Percentiles rank a stretch among this genome's conserved stretches.
Conservation (phyloP, 305 asterid genomes). For the Ajuga reptans region DNA sequence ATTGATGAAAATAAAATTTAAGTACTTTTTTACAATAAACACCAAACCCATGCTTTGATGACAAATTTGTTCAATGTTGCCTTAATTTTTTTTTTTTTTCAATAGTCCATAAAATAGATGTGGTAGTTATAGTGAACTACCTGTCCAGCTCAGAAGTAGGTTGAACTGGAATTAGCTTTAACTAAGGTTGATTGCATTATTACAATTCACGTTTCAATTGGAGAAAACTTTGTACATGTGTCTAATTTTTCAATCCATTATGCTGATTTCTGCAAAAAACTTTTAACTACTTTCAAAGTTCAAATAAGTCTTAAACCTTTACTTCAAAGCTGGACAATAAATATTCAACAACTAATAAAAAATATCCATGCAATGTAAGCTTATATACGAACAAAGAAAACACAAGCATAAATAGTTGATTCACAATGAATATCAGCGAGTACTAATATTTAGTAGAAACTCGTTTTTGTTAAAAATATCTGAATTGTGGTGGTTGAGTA, state of each 20-base stretch:
- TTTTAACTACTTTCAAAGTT: not conserved
- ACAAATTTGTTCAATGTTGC: not conserved
- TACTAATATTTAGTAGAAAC: too few species aligned
- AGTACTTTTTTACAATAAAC: too few species aligned
- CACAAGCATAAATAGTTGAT: too few species aligned
- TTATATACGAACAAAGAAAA: too few species aligned
- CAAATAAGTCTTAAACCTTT: not conserved
- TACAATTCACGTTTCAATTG: not conserved
- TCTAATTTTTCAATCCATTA: not conserved
- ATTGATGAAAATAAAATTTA: too few species aligned
- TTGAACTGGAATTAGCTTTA: not conserved
- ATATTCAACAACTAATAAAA: conserved; percentile 3
- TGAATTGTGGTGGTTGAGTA: too few species aligned
- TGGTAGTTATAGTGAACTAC: not conserved
- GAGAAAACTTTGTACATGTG: not conserved
- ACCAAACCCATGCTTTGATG: too few species aligned
- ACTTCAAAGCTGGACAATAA: not conserved
- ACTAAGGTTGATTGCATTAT: not conserved
- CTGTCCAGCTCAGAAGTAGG: not conserved
- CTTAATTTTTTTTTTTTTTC: not conserved
- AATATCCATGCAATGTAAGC: too few species aligned
- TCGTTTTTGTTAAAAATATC: too few species aligned
- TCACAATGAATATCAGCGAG: too few species aligned
- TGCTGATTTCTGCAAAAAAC: not conserved
- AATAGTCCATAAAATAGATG: not conserved